Conservation (phyloP, 2,329 filamentous ascomycete species). For the Apiospora pterosperma region DNA sequence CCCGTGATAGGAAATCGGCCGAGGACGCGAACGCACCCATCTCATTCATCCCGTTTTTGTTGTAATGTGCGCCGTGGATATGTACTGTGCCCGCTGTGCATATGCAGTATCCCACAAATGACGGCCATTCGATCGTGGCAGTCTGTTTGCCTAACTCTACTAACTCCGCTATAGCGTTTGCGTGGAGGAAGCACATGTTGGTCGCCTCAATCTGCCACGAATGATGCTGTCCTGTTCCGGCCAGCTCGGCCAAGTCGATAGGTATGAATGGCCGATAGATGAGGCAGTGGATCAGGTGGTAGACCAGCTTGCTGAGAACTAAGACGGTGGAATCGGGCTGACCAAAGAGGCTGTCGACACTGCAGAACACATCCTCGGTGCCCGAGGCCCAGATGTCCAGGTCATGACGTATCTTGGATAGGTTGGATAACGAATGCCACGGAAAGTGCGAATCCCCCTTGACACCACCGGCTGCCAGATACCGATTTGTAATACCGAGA, state of each 20-base stretch:
- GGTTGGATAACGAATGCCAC: slow-evolving; percentile 81
- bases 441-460: slow-evolving; percentile 89
- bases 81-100: slow-evolving; percentile 86
- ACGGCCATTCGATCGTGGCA: slow-evolving; percentile 76
- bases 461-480: slow-evolving; percentile 79
- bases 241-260: slow-evolving; percentile 76
- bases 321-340: slow-evolving; percentile 75
- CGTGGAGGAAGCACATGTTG: slow-evolving; percentile 81
- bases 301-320: slow-evolving; percentile 81
- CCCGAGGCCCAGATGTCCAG: slow-evolving; percentile 82
- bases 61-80: slow-evolving; percentile 81
- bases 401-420: slow-evolving; percentile 83
- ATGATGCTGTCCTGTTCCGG: slow-evolving; percentile 78
- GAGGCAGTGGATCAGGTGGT: slow-evolving; percentile 82
- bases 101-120: slow-evolving; percentile 83
- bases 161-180: slow-evolving; percentile 81
- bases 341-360: slow-evolving; percentile 70
- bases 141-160: slow-evolving; percentile 75
- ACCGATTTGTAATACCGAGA: slow-evolving; percentile 77
- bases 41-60: slow-evolving; percentile 44
- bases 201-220: slow-evolving; percentile 92
- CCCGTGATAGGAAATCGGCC: slow-evolving; percentile 68
- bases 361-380: slow-evolving; percentile 75
- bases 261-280: slow-evolving; percentile 85
- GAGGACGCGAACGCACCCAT: slow-evolving; percentile 62